Conservation (phyloP, 768 basidiomycete genomes). For the Boletus reticulatus region DNA sequence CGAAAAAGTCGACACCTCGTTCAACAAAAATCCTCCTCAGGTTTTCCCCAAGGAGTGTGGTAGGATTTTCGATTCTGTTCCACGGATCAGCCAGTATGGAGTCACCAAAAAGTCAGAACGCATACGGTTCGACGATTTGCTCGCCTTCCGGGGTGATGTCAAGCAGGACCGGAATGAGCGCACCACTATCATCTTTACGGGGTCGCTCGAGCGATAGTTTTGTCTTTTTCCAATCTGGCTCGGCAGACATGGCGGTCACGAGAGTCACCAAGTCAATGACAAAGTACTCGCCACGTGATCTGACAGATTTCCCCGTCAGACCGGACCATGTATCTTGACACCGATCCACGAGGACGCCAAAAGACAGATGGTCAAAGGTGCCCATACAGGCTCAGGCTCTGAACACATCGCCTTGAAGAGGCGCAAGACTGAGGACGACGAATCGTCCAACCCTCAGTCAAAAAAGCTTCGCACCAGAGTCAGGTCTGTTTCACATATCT, state of each 20-base stretch:
- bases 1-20: conserved; percentile 75
- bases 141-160: conserved; percentile 73
- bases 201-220: conserved; percentile 74
- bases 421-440: conserved; percentile 66
- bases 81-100: conserved; percentile 15
- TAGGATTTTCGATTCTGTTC: conserved; percentile 52
- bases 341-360: conserved; percentile 29
- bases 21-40: conserved; percentile 70
- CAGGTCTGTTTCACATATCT: conserved; percentile 47
- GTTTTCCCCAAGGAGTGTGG: conserved; percentile 60
- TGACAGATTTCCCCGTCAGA: conserved; percentile 3
- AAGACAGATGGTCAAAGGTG: conserved; percentile 29
- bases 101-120: conserved; percentile 1
- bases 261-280: neutral
- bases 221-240: conserved; percentile 55
- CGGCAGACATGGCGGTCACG: conserved; percentile 17
- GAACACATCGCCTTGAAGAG: conserved; percentile 47
- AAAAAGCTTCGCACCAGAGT: conserved; percentile 76
- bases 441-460: conserved; percentile 36
- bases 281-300: conserved; percentile 26
- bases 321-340: conserved; percentile 26
- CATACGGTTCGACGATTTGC: conserved; percentile 72
- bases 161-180: conserved; percentile 55
- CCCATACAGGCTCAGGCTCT: conserved; percentile 12
- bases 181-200: conserved; percentile 76